A percentile compares a stretch with the other conserved stretches of the same genome.
Evolutionary conservation across 768 basidiomycete genomes (phyloP).

Genomic region (Calocybe gangraenosa): DNA sequence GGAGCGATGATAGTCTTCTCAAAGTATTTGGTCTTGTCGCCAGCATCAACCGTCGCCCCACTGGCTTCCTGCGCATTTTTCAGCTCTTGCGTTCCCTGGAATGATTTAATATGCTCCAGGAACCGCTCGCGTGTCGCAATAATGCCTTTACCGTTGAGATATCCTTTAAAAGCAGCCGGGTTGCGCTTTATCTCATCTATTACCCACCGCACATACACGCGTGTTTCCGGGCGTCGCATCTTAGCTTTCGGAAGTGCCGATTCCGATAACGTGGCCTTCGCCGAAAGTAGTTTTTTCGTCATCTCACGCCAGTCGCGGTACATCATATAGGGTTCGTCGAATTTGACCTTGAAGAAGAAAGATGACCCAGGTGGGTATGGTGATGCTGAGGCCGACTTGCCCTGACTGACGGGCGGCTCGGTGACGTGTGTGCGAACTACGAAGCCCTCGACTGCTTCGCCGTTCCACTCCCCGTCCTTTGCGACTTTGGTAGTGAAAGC

Average conservation of each 20-base stretch:
- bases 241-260: slow-evolving; percentile 55
- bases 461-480: slow-evolving; percentile 72
- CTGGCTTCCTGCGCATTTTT: slow-evolving; percentile 29
- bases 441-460: slow-evolving; percentile 87
- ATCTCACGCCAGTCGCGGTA: slow-evolving; percentile 97
- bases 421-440: slow-evolving; percentile 79
- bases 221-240: slow-evolving; percentile 74
- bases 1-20: slow-evolving; percentile 85
- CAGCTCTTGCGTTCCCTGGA: slow-evolving; percentile 37
- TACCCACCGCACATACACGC: slow-evolving; percentile 80
- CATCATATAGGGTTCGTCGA: slow-evolving; percentile 98
- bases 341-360: slow-evolving; percentile 99
- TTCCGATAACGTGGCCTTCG: slow-evolving; percentile 20
- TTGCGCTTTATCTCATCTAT: slow-evolving; percentile 67
- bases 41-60: slow-evolving; percentile 12
- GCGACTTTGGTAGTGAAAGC: slow-evolving; percentile 68
- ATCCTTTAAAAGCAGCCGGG: slow-evolving; percentile 56
- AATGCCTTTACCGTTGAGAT: slow-evolving; percentile 74
- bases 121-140: slow-evolving; percentile 80
- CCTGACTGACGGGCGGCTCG: slow-evolving; percentile 27
- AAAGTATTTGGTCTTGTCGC: slow-evolving; percentile 22
- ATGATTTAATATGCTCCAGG: slow-evolving; percentile 56
- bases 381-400: slow-evolving; percentile 26
- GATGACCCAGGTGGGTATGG: slow-evolving; percentile 79
- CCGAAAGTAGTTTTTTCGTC: slow-evolving; percentile 68